Percentiles rank a stretch among this genome's conserved stretches.
Conservation (phyloP, 129 eudicot species). For the Glebionis coronaria region DNA sequence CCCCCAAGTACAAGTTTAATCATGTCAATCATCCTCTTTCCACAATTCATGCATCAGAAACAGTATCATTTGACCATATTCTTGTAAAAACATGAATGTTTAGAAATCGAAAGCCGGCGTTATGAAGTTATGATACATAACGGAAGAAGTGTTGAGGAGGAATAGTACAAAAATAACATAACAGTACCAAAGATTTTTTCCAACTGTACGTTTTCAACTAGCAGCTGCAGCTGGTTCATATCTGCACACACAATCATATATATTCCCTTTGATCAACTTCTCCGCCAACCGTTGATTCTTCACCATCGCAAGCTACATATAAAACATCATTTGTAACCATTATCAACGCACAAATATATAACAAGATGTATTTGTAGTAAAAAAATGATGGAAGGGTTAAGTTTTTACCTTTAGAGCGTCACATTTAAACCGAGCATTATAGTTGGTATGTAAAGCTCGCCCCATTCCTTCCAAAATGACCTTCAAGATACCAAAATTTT, state of each 20-base stretch:
- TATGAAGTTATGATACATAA: conserved; percentile 4
- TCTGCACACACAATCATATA: conserved; percentile 95
- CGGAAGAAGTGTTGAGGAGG: not conserved
- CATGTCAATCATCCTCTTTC: too few species aligned
- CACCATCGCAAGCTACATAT: conserved; percentile 96
- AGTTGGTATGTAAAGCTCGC: conserved; percentile 87
- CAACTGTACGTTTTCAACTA: conserved; percentile 26
- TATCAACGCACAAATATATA: not conserved
- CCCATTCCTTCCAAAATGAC: conserved; percentile 99
- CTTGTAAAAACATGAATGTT: conserved; percentile 1
- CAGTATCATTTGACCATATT: not conserved
- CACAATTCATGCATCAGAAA: not conserved
- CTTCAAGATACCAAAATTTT: conserved; percentile 33
- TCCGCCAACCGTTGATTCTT: conserved; percentile 97
- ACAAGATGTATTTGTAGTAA: not conserved
- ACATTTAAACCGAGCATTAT: conserved; percentile 77
- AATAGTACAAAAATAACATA: not conserved
- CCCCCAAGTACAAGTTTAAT: too few species aligned
- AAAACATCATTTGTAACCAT: not conserved
- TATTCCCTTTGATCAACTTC: conserved; percentile 82
- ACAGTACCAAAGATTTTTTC: conserved; percentile 2
- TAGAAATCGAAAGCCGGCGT: not conserved
- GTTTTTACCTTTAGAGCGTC: conserved; percentile 83
- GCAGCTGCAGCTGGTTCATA: conserved; percentile 83
- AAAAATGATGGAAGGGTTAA: not conserved